Percentiles rank a stretch among this genome's conserved stretches.
phyloP scores from a whole-genome alignment of 148 eudicot genomes.

The Amaranthus hypochondriacus region DNA sequence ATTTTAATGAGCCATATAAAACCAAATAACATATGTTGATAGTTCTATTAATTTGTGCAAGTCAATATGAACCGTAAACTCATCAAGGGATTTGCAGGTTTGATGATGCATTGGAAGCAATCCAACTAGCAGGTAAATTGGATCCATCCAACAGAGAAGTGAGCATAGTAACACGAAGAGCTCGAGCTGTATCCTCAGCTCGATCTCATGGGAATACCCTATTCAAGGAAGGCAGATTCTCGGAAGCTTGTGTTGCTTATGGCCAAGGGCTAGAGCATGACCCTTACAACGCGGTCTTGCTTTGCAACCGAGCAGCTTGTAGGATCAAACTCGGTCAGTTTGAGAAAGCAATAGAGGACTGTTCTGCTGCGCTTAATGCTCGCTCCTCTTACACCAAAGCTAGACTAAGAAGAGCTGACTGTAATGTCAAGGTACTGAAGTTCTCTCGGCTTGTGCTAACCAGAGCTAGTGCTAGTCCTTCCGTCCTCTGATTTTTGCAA shows the following conservation, averaged over 20 bases:
- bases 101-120: conserved; percentile 60
- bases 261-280: conserved; percentile 82
- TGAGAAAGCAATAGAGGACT: conserved; percentile 77
- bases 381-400: conserved; percentile 78
- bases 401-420: conserved; percentile 78
- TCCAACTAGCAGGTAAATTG: conserved; percentile 52
- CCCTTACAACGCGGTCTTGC: conserved; percentile 66
- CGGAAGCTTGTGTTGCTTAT: conserved; percentile 74
- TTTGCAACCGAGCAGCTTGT: conserved; percentile 89
- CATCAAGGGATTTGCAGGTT: conserved; percentile 39
- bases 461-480: neutral
- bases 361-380: conserved; percentile 60
- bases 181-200: conserved; percentile 53
- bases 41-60: neutral
- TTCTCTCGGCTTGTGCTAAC: neutral
- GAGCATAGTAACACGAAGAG: conserved; percentile 36
- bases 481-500: neutral
- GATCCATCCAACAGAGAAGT: conserved; percentile 74
- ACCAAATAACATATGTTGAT: too few relatives aligned
- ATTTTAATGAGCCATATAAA: too few relatives aligned
- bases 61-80: neutral
- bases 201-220: conserved; percentile 71
- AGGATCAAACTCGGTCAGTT: conserved; percentile 54
- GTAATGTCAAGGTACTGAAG: conserved; percentile 55
- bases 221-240: conserved; percentile 50